Percentiles rank a stretch among this genome's conserved stretches.
These are phyloP conservation scores for Termitomyces eurrhizus DNA, from an alignment of 768 basidiomycete genomes.

Conservation along the genomic window DNA sequence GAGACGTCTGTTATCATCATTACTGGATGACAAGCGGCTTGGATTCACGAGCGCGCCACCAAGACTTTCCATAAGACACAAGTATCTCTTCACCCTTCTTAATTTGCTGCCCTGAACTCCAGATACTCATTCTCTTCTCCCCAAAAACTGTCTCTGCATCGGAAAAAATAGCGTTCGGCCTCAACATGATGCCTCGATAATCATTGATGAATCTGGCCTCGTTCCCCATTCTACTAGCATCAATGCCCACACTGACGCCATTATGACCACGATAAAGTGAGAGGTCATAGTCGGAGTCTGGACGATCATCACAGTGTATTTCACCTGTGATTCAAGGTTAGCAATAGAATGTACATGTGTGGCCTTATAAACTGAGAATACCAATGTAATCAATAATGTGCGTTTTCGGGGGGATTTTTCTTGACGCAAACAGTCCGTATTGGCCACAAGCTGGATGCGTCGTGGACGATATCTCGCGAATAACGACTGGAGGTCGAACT, in stretches of 20 bases:
- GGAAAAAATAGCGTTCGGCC: slow-evolving; percentile 68
- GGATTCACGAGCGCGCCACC: slow-evolving; percentile 59
- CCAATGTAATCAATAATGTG: slow-evolving; percentile 76
- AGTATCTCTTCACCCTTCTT: slow-evolving; percentile 81
- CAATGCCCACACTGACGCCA: slow-evolving; percentile 68
- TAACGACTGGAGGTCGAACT: slow-evolving; percentile 38
- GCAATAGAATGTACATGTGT: not conserved
- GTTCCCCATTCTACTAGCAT: slow-evolving; percentile 75
- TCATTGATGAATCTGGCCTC: slow-evolving; percentile 90
- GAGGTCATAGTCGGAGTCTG: slow-evolving; percentile 82
- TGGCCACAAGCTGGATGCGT: slow-evolving; percentile 80
- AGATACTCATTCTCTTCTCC: slow-evolving; percentile 75
- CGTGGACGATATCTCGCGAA: slow-evolving; percentile 50
- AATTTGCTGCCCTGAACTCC: slow-evolving; percentile 56
- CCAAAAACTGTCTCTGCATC: slow-evolving; percentile 51
- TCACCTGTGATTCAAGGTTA: slow-evolving; percentile 45
- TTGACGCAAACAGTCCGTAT: slow-evolving; percentile 73
- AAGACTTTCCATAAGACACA: slow-evolving; percentile 85
- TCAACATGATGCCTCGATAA: slow-evolving; percentile 71
- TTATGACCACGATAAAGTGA: slow-evolving; percentile 62
- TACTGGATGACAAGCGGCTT: not conserved
- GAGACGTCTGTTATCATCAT: not conserved
- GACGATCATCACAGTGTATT: slow-evolving; percentile 74
- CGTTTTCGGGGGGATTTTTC: slow-evolving; percentile 60
- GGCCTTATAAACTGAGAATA: slow-evolving; percentile 13